These are phyloP conservation scores for Ormosia emarginata DNA, from an alignment of 306 rosid species.

Conservation along the genomic window DNA sequence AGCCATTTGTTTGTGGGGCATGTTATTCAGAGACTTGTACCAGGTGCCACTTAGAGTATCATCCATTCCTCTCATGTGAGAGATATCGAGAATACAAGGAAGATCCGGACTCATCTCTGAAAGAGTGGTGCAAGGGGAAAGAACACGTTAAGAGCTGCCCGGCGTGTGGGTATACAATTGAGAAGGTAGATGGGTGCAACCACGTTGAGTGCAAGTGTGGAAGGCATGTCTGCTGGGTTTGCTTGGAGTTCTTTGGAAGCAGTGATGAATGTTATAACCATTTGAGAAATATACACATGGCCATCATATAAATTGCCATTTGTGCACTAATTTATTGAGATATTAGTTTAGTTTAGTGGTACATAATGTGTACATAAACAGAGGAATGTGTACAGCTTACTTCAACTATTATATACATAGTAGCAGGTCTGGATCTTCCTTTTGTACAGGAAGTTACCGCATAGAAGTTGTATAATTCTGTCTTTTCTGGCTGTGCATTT, in stretches of 20 bases:
- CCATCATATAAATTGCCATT: constrained; percentile 40
- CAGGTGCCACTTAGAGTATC: constrained; percentile 82
- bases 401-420: constrained; percentile 5
- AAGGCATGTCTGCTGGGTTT: constrained; percentile 89
- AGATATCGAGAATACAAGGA: constrained; percentile 66
- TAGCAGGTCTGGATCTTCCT: not conserved
- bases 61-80: constrained; percentile 77
- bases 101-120: constrained; percentile 82
- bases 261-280: constrained; percentile 78
- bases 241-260: constrained; percentile 52
- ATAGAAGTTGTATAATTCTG: not conserved
- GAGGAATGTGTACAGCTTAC: constrained; percentile 24
- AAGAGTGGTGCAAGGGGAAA: constrained; percentile 76
- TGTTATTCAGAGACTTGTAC: constrained; percentile 86
- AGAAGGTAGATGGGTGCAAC: constrained; percentile 92
- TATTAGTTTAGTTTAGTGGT: not conserved
- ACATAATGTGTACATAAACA: not conserved
- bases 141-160: constrained; percentile 78
- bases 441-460: not conserved
- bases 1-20: constrained; percentile 76
- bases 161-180: constrained; percentile 59
- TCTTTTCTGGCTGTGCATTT: not conserved
- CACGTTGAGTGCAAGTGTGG: constrained; percentile 87
- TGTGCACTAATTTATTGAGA: not conserved
- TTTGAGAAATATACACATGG: constrained; percentile 59